phyloP scores from a whole-genome alignment of 208 protist genomes.

The Acanthamoeba triangularis region DNA sequence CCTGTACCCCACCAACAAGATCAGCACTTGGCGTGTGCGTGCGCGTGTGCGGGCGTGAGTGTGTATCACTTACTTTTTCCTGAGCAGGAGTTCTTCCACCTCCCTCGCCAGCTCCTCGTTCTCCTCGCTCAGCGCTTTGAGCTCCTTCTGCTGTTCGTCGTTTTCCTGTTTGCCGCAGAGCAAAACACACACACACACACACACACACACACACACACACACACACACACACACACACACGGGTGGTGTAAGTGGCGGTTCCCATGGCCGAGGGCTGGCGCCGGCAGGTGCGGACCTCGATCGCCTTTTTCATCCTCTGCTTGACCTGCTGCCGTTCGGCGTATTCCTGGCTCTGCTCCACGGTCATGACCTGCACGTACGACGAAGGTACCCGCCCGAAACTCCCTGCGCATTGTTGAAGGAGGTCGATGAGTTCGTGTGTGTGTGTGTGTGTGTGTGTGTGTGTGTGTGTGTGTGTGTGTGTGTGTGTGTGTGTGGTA shows the following conservation, averaged over 20 bases:
- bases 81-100: constrained; percentile 20
- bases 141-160: constrained; percentile 41
- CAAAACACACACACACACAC: no score
- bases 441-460: neutral
- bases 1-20: neutral
- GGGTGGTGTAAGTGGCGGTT: no score
- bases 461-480: neutral
- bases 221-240: no score
- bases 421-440: neutral
- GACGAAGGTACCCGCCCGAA: constrained; percentile 10
- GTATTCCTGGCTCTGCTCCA: constrained; percentile 36
- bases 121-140: constrained; percentile 20
- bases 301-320: neutral
- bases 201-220: no score
- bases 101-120: neutral
- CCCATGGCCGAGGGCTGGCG: neutral
- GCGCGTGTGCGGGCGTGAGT: neutral
- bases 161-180: no score
- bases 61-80: neutral
- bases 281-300: neutral
- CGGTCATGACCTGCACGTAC: constrained; percentile 16
- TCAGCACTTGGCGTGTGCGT: neutral
- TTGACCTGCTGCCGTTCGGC: constrained; percentile 33
- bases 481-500: neutral
- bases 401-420: neutral